A percentile compares a stretch with the other conserved stretches of the same genome.
These are phyloP conservation scores for Rubroboletus satanas DNA, from an alignment of 768 basidiomycete species.

Conservation along the genomic window DNA sequence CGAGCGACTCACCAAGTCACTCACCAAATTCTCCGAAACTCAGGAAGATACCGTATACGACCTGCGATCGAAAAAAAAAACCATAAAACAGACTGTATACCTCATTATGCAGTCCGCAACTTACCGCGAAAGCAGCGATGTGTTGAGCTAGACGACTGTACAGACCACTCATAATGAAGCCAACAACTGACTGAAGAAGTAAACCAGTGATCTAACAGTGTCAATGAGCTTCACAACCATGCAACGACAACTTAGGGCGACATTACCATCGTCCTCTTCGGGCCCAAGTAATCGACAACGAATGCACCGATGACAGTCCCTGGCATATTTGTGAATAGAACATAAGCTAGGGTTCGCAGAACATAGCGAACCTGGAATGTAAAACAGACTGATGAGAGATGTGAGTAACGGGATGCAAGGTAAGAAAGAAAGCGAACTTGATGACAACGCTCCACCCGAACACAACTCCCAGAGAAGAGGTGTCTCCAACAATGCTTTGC, in stretches of 20 bases:
- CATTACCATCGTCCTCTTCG: slow-evolving; percentile 69
- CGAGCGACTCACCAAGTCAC: slow-evolving; percentile 6
- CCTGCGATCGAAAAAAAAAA: slow-evolving; percentile 33
- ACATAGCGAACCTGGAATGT: slow-evolving; percentile 49
- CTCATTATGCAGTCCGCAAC: slow-evolving; percentile 16
- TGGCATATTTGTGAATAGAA: slow-evolving; percentile 12
- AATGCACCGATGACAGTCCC: slow-evolving; percentile 72
- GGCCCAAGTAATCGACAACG: slow-evolving; percentile 68
- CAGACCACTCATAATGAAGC: slow-evolving; percentile 87
- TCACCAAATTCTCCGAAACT: slow-evolving; percentile 81
- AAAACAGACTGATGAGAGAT: slow-evolving; percentile 45
- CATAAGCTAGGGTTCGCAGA: not conserved
- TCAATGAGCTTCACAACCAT: not conserved
- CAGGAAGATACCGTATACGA: slow-evolving; percentile 89
- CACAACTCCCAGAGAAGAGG: slow-evolving; percentile 50
- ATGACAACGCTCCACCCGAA: slow-evolving; percentile 87
- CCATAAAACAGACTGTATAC: not conserved
- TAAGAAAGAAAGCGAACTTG: slow-evolving; percentile 47
- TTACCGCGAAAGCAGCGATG: slow-evolving; percentile 71
- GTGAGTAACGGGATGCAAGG: slow-evolving; percentile 2
- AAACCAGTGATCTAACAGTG: slow-evolving; percentile 58
- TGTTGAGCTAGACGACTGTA: slow-evolving; percentile 60
- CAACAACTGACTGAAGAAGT: slow-evolving; percentile 62
- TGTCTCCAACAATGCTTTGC: slow-evolving; percentile 55
- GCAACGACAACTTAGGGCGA: not conserved